phyloP scores from a whole-genome alignment of 2,329 filamentous ascomycete genomes.

The Monilinia aucupariae region DNA sequence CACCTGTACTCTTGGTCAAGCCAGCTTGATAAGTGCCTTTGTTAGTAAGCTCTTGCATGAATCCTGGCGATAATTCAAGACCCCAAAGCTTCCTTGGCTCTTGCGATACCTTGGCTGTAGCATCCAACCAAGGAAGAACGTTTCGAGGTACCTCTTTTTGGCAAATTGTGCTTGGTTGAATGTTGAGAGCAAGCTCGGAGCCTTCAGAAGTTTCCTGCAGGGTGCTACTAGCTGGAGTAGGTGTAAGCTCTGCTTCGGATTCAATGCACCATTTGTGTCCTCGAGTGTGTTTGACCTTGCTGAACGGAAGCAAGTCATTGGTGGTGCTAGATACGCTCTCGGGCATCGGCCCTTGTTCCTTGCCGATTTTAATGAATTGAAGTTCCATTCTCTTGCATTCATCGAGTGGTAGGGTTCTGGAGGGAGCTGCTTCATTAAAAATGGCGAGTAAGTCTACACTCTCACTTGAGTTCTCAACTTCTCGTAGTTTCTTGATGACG shows the following conservation, averaged over 20 bases:
- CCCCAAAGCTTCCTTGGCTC: background rate
- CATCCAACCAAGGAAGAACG: background rate
- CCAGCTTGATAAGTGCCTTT: background rate
- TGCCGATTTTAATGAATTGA: no score
- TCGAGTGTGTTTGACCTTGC: background rate
- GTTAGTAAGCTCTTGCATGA: background rate
- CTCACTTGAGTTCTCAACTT: background rate
- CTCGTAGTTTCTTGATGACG: background rate
- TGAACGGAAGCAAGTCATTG: no score
- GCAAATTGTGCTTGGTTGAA: background rate
- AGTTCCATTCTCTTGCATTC: background rate
- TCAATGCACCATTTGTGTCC: background rate
- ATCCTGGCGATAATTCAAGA: background rate
- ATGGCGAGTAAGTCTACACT: background rate
- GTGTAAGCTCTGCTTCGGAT: background rate
- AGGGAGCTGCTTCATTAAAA: background rate
- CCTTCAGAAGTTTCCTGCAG: background rate
- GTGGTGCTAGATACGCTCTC: no score
- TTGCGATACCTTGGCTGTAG: background rate
- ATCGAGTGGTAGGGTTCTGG: background rate
- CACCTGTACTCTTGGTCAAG: background rate
- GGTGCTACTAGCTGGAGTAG: background rate
- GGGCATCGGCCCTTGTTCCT: no score
- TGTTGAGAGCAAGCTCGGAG: background rate
- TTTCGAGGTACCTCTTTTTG: background rate